A percentile compares a stretch with the other conserved stretches of the same genome.
These are phyloP conservation scores for Musa beccarii DNA, from an alignment of 176 grass and related monocot species.

Conservation along the genomic window DNA sequence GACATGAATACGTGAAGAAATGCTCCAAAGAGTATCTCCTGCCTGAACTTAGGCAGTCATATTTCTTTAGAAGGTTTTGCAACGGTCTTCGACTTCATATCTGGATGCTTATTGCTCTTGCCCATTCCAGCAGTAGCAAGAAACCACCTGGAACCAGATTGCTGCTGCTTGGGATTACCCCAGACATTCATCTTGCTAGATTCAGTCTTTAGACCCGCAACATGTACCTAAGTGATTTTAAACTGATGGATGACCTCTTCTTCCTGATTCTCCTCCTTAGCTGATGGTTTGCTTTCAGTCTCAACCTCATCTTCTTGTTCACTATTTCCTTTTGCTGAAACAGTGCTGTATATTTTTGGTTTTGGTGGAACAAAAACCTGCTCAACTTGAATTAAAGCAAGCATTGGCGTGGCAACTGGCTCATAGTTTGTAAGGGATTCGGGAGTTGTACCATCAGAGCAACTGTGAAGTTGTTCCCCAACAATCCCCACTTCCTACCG, in stretches of 20 bases:
- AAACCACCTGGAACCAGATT: slow-evolving; percentile 91
- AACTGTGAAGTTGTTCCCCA: slow-evolving; percentile 93
- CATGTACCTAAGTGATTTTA: slow-evolving; percentile 88
- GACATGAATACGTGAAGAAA: slow-evolving; percentile 69
- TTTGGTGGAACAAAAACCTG: slow-evolving; percentile 88
- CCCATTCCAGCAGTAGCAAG: slow-evolving; percentile 92
- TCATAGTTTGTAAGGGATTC: slow-evolving; percentile 80
- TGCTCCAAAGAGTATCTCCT: slow-evolving; percentile 88
- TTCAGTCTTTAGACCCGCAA: slow-evolving; percentile 82
- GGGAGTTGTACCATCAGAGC: slow-evolving; percentile 89
- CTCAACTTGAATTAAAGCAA: slow-evolving; percentile 92
- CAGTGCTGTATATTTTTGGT: slow-evolving; percentile 67
- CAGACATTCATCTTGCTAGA: slow-evolving; percentile 57
- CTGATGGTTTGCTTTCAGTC: slow-evolving; percentile 41
- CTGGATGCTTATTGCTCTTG: slow-evolving; percentile 72
- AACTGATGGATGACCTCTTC: slow-evolving; percentile 55
- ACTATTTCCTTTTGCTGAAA: slow-evolving; percentile 49
- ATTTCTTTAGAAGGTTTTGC: slow-evolving; percentile 23
- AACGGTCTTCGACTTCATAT: slow-evolving; percentile 69
- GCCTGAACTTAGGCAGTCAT: slow-evolving; percentile 22
- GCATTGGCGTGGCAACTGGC: slow-evolving; percentile 77
- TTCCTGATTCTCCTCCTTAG: slow-evolving; percentile 33
- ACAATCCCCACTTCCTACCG: slow-evolving; percentile 81
- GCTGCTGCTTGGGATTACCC: slow-evolving; percentile 71
- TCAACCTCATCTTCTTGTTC: slow-evolving; percentile 50